These are phyloP conservation scores for Lobosporangium transversale DNA, from an alignment of 192 early-diverging fungal genomes.

Conservation along the genomic window DNA sequence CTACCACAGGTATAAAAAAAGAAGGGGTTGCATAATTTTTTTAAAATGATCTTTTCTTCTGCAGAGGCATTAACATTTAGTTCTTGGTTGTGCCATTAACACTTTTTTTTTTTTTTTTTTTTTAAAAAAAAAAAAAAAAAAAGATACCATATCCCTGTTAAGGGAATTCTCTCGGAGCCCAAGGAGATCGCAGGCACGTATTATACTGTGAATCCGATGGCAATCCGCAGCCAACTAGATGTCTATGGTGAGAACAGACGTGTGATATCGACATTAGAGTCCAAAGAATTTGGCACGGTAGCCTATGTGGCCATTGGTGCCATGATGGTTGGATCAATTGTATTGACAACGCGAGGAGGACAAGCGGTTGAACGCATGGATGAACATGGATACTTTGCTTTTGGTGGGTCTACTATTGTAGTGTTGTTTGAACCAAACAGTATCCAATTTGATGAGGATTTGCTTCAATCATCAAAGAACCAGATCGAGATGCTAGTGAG, in stretches of 20 bases:
- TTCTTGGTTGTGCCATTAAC: too few species aligned
- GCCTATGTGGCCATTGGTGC: conserved; percentile 79
- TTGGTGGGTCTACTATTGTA: conserved; percentile 82
- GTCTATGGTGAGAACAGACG: conserved; percentile 86
- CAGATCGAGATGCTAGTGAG: conserved; percentile 77
- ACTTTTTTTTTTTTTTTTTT: too few species aligned
- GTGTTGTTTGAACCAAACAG: conserved; percentile 70
- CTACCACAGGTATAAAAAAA: conserved; percentile 71
- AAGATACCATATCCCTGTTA: conserved; percentile 73
- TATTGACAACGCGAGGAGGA: conserved; percentile 61
- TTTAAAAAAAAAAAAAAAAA: too few species aligned
- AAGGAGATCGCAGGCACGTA: conserved; percentile 70
- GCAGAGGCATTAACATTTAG: too few species aligned
- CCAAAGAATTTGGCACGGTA: conserved; percentile 73
- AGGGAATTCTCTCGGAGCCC: conserved; percentile 67
- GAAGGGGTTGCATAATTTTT: background rate
- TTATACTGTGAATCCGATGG: conserved; percentile 90
- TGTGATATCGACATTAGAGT: conserved; percentile 69
- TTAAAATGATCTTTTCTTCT: too few species aligned
- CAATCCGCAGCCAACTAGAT: conserved; percentile 71
- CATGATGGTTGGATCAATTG: conserved; percentile 87
- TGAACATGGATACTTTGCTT: conserved; percentile 85
- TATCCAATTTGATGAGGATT: conserved; percentile 75
- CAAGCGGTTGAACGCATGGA: conserved; percentile 67
- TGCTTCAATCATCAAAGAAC: conserved; percentile 69